Evolutionary conservation across 805 yeast genomes (phyloP).

Genomic region (Zygosaccharomyces pseudorouxii): DNA sequence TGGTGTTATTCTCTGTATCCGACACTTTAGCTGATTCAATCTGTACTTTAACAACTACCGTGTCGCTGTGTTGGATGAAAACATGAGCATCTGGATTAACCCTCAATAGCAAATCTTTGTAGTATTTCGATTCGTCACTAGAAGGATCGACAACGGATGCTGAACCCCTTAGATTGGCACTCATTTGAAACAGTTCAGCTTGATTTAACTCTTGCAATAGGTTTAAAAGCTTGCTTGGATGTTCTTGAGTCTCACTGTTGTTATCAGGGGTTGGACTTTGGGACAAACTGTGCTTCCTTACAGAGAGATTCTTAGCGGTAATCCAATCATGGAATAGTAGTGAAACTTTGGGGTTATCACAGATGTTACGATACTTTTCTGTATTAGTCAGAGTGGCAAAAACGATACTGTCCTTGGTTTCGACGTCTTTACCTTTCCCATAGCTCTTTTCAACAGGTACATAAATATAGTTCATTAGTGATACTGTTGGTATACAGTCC

Average conservation of each 20-base stretch:
- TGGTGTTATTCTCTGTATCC: constrained; percentile 61
- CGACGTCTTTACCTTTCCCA: constrained; percentile 23
- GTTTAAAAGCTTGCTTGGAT: constrained; percentile 46
- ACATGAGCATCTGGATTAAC: constrained; percentile 65
- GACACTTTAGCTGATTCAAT: constrained; percentile 71
- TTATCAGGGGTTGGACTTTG: constrained; percentile 31
- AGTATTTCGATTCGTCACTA: constrained; percentile 51
- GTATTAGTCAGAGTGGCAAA: constrained; percentile 70
- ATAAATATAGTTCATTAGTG: constrained; percentile 86
- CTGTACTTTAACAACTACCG: constrained; percentile 60
- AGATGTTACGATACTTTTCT: constrained; percentile 66
- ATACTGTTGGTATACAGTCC: constrained; percentile 75
- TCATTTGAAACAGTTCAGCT: constrained; percentile 69
- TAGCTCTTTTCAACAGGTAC: constrained; percentile 40
- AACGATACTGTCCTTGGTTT: constrained; percentile 50
- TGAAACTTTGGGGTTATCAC: constrained; percentile 70
- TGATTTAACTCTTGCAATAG: constrained; percentile 74
- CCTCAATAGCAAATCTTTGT: constrained; percentile 55
- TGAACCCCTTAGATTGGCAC: constrained; percentile 75
- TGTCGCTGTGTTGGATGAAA: constrained; percentile 60
- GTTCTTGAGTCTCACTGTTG: constrained; percentile 26
- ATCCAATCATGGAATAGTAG: constrained; percentile 90
- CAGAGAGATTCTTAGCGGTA: constrained; percentile 46
- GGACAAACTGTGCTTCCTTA: constrained; percentile 28
- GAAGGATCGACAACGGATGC: constrained; percentile 51